phyloP scores from a whole-genome alignment of 1,284 basidiomycete species.

The Heterobasidion irregulare region DNA sequence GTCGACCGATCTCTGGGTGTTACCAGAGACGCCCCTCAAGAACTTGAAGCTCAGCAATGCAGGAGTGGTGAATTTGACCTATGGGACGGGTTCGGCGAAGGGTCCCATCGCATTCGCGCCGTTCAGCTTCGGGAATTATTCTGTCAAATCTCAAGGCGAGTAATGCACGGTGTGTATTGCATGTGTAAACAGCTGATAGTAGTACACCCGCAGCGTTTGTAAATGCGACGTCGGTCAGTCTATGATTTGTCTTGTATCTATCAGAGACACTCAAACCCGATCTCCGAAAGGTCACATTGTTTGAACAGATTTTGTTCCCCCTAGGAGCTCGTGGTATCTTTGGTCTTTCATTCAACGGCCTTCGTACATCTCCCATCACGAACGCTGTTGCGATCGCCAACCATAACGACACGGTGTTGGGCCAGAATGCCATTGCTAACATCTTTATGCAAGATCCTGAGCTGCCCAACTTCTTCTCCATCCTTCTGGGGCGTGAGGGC shows the following conservation, averaged over 20 bases:
- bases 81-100: conserved; percentile 16
- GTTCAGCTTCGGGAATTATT: conserved; percentile 18
- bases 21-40: neutral
- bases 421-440: conserved; percentile 17
- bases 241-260: neutral
- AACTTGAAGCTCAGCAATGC: neutral
- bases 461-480: conserved; percentile 19
- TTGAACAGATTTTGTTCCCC: conserved; percentile 13
- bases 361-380: conserved; percentile 8
- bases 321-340: conserved; percentile 17
- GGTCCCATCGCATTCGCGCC: conserved; percentile 19
- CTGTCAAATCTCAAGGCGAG: conserved; percentile 19
- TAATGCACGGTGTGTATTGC: neutral
- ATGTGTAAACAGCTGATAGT: neutral
- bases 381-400: conserved; percentile 5
- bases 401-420: conserved; percentile 7
- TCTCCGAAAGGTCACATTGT: conserved; percentile 10
- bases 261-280: neutral
- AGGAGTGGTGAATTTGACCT: conserved; percentile 7
- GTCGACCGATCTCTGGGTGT: conserved; percentile 11
- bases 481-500: conserved; percentile 18
- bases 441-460: conserved; percentile 18
- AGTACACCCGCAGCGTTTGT: conserved; percentile 18
- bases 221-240: conserved; percentile 13
- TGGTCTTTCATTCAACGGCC: conserved; percentile 17